phyloP scores from a whole-genome alignment of 2,329 filamentous ascomycete species.

The Orbilia javanica region DNA sequence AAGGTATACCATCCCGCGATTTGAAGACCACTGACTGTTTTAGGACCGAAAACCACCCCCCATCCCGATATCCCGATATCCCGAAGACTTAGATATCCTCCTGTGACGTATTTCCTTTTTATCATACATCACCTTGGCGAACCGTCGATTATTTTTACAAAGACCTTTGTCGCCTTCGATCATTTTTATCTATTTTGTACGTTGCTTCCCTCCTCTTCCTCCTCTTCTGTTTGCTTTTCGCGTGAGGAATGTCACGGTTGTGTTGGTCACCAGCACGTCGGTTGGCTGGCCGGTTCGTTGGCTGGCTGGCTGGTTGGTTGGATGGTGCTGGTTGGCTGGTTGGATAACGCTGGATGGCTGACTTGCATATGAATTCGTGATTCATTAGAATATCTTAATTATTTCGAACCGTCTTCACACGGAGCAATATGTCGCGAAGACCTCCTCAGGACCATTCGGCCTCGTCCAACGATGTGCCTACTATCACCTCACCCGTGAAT shows the following conservation, averaged over 20 bases:
- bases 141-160: slow-evolving; percentile 58
- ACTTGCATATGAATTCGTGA: neutral
- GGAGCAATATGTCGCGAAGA: slow-evolving; percentile 43
- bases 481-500: slow-evolving; percentile 12
- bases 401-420: slow-evolving; percentile 7
- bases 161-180: slow-evolving; percentile 37
- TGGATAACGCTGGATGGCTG: neutral
- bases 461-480: slow-evolving; percentile 42
- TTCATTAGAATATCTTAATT: slow-evolving; percentile 20
- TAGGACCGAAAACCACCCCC: no score
- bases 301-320: neutral
- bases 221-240: slow-evolving; percentile 3
- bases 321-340: neutral
- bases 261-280: neutral
- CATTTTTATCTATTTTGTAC: slow-evolving; percentile 36
- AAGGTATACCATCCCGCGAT: slow-evolving; percentile 47
- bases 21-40: slow-evolving; percentile 48
- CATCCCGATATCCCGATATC: neutral
- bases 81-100: no score
- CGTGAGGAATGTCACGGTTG: slow-evolving; percentile 46
- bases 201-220: neutral
- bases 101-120: neutral
- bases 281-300: neutral
- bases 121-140: slow-evolving; percentile 36
- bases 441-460: slow-evolving; percentile 49